These are phyloP conservation scores for Trichoderma sp. DNA, from an alignment of 2,329 filamentous ascomycete genomes.

Conservation along the genomic window DNA sequence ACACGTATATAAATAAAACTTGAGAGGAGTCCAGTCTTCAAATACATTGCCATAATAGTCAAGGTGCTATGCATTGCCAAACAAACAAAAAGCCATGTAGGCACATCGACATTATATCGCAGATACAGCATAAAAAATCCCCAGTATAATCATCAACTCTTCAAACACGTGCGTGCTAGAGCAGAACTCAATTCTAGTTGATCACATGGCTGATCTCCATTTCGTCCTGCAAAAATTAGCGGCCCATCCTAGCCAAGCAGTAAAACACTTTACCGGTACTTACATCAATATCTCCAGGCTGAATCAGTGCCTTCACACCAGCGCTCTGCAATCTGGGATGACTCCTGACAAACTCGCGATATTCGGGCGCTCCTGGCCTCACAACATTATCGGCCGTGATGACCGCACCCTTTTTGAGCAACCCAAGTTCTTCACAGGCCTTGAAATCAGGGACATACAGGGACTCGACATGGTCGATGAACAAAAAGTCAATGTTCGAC, in stretches of 20 bases:
- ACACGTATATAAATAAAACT: no score
- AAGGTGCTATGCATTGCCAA: background rate
- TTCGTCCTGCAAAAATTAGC: background rate
- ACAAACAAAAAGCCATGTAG: background rate
- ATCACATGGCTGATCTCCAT: slow-evolving; percentile 8
- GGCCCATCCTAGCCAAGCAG: background rate
- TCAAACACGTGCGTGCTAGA: no score
- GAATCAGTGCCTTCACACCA: slow-evolving; percentile 13
- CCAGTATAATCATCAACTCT: no score
- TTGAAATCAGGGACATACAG: slow-evolving; percentile 76
- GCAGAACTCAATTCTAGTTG: background rate
- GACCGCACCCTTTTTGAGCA: slow-evolving; percentile 66
- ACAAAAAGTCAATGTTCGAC: slow-evolving; percentile 69
- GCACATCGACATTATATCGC: background rate
- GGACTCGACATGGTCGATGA: slow-evolving; percentile 81
- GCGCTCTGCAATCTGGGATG: slow-evolving; percentile 2
- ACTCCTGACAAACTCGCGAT: slow-evolving; percentile 8
- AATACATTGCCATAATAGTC: background rate
- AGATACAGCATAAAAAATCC: background rate
- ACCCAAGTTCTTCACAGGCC: slow-evolving; percentile 70
- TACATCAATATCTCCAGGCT: slow-evolving; percentile 20
- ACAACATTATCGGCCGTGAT: slow-evolving; percentile 73
- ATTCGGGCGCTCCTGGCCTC: slow-evolving; percentile 67
- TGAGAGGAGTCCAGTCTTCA: no score
- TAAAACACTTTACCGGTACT: background rate